Percentiles rank a stretch among this genome's conserved stretches.
phyloP scores from a whole-genome alignment of 495 filamentous ascomycete genomes.

The Penicillium canariense region DNA sequence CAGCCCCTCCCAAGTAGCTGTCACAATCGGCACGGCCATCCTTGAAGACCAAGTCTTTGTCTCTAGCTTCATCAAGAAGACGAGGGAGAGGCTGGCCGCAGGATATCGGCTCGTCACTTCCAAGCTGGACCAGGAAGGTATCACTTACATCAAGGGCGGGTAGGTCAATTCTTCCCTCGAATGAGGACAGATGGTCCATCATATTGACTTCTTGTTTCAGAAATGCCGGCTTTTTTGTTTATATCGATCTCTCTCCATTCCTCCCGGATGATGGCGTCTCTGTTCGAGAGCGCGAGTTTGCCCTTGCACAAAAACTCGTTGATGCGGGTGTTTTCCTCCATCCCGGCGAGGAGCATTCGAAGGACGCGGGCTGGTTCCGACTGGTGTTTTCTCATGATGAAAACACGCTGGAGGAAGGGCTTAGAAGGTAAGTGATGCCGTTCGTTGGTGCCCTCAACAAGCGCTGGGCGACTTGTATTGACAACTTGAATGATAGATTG shows the following conservation, averaged over 20 bases:
- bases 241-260: slow-evolving; percentile 44
- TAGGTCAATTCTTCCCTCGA: slow-evolving; percentile 7
- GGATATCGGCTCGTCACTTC: slow-evolving; percentile 27
- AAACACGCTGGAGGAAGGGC: slow-evolving; percentile 29
- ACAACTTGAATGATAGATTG: slow-evolving; percentile 2
- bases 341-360: slow-evolving; percentile 39
- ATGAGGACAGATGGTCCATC: no score
- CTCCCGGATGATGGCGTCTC: slow-evolving; percentile 9
- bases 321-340: slow-evolving; percentile 45
- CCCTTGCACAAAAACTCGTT: slow-evolving; percentile 37
- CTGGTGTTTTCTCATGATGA: slow-evolving; percentile 43
- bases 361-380: slow-evolving; percentile 48
- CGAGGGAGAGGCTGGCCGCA: slow-evolving; percentile 23
- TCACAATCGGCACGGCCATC: slow-evolving; percentile 37
- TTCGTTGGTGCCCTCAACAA: neutral
- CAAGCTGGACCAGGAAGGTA: slow-evolving; percentile 26
- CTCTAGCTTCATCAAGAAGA: slow-evolving; percentile 25
- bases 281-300: slow-evolving; percentile 25
- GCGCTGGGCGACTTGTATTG: neutral
- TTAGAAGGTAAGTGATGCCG: slow-evolving; percentile 29
- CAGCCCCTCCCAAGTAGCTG: slow-evolving; percentile 29
- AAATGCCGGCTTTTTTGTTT: slow-evolving; percentile 54
- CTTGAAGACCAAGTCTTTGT: slow-evolving; percentile 38
- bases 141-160: slow-evolving; percentile 33
- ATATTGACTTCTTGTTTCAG: slow-evolving; percentile 8